A percentile compares a stretch with the other conserved stretches of the same genome.
These are phyloP conservation scores for Glycine tomentella DNA, from an alignment of 306 rosid species.

Conservation along the genomic window DNA sequence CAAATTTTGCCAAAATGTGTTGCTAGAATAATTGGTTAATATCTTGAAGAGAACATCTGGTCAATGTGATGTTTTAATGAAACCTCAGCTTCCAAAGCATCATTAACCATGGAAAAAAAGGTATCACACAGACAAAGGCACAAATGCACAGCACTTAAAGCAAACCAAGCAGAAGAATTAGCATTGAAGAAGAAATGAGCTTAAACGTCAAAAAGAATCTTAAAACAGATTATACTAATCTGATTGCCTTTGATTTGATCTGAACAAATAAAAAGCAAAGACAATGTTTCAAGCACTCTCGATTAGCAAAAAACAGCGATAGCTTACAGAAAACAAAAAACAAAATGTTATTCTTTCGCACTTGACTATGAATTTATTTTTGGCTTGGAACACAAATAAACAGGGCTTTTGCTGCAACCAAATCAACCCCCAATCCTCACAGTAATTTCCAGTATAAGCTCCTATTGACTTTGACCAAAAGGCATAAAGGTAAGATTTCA, in stretches of 20 bases:
- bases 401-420: conserved; percentile 10
- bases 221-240: too few relatives aligned
- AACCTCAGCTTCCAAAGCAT: too few relatives aligned
- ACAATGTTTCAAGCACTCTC: neutral
- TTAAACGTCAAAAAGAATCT: too few relatives aligned
- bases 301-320: neutral
- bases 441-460: neutral
- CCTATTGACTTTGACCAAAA: conserved; percentile 9
- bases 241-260: neutral
- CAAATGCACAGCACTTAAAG: neutral
- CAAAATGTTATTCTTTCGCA: too few relatives aligned
- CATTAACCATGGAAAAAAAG: too few relatives aligned
- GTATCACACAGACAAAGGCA: neutral
- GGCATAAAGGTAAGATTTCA: neutral
- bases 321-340: neutral
- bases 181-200: too few relatives aligned
- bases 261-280: neutral
- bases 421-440: conserved; percentile 10
- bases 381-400: neutral
- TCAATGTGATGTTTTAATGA: too few relatives aligned
- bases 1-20: too few relatives aligned
- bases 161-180: conserved; percentile 18
- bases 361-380: neutral
- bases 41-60: too few relatives aligned
- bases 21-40: too few relatives aligned